Evolutionary conservation across 1,139 yeast species (phyloP).

Genomic region (Taiozyma sp.): DNA sequence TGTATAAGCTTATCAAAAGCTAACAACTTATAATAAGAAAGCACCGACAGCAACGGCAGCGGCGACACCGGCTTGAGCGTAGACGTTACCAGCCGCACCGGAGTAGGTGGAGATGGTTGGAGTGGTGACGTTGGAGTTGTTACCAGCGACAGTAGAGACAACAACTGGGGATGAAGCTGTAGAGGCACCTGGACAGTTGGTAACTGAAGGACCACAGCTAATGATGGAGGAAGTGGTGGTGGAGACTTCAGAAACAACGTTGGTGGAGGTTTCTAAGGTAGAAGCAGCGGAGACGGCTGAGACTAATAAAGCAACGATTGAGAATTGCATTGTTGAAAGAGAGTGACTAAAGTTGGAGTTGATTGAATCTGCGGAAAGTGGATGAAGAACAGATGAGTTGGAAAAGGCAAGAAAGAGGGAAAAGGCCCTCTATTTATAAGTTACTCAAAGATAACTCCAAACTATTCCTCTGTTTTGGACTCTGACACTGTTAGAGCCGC

Average conservation of each 20-base stretch:
- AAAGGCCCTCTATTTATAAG: not conserved
- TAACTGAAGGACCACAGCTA: conserved; percentile 2
- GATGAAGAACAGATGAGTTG: not conserved
- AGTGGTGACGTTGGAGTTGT: conserved; percentile 20
- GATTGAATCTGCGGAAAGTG: not conserved
- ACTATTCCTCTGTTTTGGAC: not conserved
- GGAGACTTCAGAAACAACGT: conserved; percentile 14
- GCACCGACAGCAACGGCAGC: conserved; percentile 33
- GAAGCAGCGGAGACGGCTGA: conserved; percentile 26
- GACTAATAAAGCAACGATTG: conserved; percentile 25
- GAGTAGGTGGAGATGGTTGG: conserved; percentile 26
- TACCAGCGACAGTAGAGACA: conserved; percentile 4
- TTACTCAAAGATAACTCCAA: not conserved
- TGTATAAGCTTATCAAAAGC: not conserved
- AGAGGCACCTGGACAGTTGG: conserved; percentile 4
- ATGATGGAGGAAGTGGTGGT: conserved; percentile 1
- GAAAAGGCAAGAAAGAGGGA: not conserved
- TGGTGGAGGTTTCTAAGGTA: conserved; percentile 17
- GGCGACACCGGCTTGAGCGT: conserved; percentile 33
- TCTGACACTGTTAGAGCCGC: not conserved
- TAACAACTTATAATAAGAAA: conserved; percentile 18
- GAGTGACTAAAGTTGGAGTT: conserved; percentile 13
- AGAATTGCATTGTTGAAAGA: conserved; percentile 31
- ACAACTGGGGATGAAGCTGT: not conserved
- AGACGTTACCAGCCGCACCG: conserved; percentile 30